Percentiles rank a stretch among this genome's conserved stretches.
phyloP scores from a whole-genome alignment of 2,329 filamentous ascomycete genomes.

The Alternaria alternata region DNA sequence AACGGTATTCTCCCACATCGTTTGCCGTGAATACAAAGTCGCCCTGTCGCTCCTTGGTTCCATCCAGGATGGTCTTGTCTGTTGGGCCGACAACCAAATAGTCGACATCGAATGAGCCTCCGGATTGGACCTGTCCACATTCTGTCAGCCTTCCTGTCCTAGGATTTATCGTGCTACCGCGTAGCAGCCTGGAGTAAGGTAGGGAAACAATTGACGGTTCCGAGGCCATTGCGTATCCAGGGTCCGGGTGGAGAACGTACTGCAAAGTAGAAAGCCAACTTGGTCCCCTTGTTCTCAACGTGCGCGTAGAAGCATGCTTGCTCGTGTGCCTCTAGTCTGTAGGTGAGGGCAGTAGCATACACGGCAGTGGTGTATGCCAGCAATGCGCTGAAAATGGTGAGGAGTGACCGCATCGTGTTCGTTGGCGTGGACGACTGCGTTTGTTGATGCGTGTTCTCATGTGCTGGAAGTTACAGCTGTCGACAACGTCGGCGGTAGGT shows the following conservation, averaged over 20 bases:
- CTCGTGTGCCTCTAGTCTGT: constrained; percentile 88
- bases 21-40: constrained; percentile 98
- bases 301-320: constrained; percentile 93
- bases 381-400: constrained; percentile 62
- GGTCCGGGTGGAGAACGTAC: constrained; percentile 61
- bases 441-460: constrained; percentile 18
- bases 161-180: background rate
- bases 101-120: constrained; percentile 96
- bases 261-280: constrained; percentile 98
- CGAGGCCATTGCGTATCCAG: background rate
- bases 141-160: background rate
- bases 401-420: constrained; percentile 46
- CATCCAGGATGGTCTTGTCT: constrained; percentile 82
- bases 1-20: constrained; percentile 86
- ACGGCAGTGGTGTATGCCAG: constrained; percentile 75
- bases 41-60: constrained; percentile 90
- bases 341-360: constrained; percentile 90
- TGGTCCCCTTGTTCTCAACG: constrained; percentile 79
- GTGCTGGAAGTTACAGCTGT: constrained; percentile 39
- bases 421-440: constrained; percentile 18
- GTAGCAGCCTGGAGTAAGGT: background rate
- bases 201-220: background rate
- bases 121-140: constrained; percentile 83
- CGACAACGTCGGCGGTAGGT: constrained; percentile 39
- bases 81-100: constrained; percentile 86